Percentiles rank a stretch among this genome's conserved stretches.
Conservation (phyloP, 139 green algal genomes). For the Astrephomene gubernaculifera region DNA sequence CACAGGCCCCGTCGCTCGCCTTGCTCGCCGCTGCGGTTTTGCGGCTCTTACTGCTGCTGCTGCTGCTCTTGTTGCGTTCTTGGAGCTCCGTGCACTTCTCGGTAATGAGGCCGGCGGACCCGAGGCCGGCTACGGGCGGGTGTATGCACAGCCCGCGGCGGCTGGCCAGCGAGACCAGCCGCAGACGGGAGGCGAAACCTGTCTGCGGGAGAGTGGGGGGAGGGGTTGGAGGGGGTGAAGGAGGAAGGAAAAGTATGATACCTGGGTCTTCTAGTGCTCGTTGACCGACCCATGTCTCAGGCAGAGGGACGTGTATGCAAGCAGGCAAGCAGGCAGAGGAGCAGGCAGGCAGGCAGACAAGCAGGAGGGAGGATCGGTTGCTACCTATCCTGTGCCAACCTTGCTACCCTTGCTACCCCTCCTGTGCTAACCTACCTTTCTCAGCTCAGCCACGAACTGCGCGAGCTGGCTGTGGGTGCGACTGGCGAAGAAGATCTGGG, state of each 20-base stretch:
- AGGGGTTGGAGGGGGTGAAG: no score
- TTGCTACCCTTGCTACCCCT: no score
- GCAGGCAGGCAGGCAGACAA: no score
- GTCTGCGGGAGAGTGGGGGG: constrained; percentile 50
- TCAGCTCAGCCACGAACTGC: constrained; percentile 91
- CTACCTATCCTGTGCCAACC: no score
- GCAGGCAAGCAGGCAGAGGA: no score
- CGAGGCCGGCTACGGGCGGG: constrained; percentile 70
- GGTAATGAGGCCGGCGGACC: constrained; percentile 74
- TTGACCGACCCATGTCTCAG: no score
- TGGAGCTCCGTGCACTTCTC: constrained; percentile 92
- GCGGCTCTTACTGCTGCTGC: neutral
- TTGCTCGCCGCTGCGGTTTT: no score
- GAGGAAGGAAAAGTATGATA: no score
- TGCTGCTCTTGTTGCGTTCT: constrained; percentile 27
- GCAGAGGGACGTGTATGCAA: no score
- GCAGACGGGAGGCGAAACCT: constrained; percentile 67
- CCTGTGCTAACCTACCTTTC: constrained; percentile 38
- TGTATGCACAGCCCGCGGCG: constrained; percentile 90
- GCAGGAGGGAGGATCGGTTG: no score
- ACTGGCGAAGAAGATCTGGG: constrained; percentile 94
- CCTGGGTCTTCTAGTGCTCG: no score
- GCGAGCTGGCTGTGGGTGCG: constrained; percentile 97
- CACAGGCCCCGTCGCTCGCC: neutral
- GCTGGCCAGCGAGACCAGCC: constrained; percentile 75